Evolutionary conservation across 2,329 filamentous ascomycete genomes (phyloP).

Genomic region (Trichoderma harzianum): DNA sequence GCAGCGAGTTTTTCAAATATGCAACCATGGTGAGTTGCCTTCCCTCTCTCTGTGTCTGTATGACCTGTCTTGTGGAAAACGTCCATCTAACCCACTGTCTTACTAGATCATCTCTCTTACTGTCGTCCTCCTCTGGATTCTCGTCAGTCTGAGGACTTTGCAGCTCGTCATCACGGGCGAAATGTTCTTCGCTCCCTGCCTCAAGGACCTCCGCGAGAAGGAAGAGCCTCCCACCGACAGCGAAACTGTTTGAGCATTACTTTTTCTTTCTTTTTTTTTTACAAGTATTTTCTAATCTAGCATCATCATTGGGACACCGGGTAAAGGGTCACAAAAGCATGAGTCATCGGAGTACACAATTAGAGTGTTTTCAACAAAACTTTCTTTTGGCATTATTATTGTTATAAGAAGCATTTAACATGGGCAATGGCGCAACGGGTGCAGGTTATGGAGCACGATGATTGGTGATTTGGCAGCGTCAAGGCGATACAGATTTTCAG

Average conservation of each 20-base stretch:
- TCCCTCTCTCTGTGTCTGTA: background rate
- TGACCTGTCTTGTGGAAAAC: background rate
- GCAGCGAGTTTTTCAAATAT: slow-evolving; percentile 43
- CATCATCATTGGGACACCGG: background rate
- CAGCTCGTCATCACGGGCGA: slow-evolving; percentile 39
- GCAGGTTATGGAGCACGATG: background rate
- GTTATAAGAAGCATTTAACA: background rate
- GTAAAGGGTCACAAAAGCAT: background rate
- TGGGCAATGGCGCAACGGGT: background rate
- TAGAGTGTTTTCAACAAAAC: background rate
- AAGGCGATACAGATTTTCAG: background rate
- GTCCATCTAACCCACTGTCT: background rate
- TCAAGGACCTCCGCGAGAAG: slow-evolving; percentile 38
- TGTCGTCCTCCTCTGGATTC: slow-evolving; percentile 41
- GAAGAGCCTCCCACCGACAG: slow-evolving; percentile 24
- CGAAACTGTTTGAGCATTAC: background rate
- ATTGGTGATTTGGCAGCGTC: background rate
- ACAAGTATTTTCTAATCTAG: background rate
- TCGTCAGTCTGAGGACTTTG: slow-evolving; percentile 39
- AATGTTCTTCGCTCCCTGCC: slow-evolving; percentile 45
- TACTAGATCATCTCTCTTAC: slow-evolving; percentile 38
- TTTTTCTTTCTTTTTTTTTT: background rate
- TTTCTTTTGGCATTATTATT: too few species aligned
- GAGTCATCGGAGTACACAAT: background rate
- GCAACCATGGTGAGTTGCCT: slow-evolving; percentile 33